Conservation (phyloP, 768 basidiomycete species). For the Leccinum pellstonianum region DNA sequence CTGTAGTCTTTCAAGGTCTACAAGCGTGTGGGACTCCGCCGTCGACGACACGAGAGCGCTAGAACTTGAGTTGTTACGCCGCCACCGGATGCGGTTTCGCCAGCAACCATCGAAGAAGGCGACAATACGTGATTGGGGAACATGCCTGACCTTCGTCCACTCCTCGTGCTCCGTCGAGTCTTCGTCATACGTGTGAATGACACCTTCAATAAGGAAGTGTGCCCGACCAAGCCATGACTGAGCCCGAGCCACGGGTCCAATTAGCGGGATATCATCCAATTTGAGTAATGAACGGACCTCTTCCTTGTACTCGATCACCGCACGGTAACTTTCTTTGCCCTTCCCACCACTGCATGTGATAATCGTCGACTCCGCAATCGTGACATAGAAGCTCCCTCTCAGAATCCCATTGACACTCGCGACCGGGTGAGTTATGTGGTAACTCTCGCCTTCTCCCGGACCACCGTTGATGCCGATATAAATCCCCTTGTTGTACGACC, state of each 20-base stretch:
- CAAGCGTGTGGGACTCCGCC: conserved; percentile 60
- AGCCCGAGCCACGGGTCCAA: not conserved
- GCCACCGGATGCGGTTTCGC: conserved; percentile 81
- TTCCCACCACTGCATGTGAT: conserved; percentile 78
- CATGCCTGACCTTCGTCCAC: conserved; percentile 88
- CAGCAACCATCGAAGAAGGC: conserved; percentile 89
- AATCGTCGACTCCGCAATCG: conserved; percentile 74
- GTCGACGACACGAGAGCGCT: conserved; percentile 41
- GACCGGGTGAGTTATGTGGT: conserved; percentile 86
- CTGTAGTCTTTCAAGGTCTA: conserved; percentile 72
- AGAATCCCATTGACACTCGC: conserved; percentile 91
- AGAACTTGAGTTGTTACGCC: conserved; percentile 53
- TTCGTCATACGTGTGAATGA: conserved; percentile 79
- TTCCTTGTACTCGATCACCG: conserved; percentile 94
- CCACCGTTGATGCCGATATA: conserved; percentile 77
- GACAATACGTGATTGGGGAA: conserved; percentile 73
- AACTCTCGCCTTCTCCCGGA: conserved; percentile 72
- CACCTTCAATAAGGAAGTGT: conserved; percentile 82
- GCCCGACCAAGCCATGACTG: conserved; percentile 90
- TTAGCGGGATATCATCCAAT: not conserved
- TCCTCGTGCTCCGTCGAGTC: conserved; percentile 60
- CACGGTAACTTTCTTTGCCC: conserved; percentile 60
- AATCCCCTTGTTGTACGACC: conserved; percentile 84
- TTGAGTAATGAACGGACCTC: conserved; percentile 57
- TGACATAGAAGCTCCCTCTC: conserved; percentile 89